Base-by-base conservation (phyloP, 768 basidiomycete genomes). In the Royoungia palumana region DNA sequence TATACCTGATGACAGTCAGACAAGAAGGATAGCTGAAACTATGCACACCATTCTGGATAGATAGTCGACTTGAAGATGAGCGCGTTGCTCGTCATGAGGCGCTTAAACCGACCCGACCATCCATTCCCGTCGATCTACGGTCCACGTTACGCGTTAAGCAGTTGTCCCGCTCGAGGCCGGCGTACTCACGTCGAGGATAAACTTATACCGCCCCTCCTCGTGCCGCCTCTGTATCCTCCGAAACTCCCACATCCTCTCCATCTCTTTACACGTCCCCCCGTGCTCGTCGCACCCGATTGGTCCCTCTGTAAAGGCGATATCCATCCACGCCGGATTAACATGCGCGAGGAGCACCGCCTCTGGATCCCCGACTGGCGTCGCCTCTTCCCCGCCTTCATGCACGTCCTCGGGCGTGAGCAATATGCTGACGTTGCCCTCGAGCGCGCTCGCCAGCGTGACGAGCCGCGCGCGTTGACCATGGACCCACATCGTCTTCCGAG, bases 11-110 rank as follows among this genome's bases (percentile, higher is more conserved):
- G 12, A 34, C 32, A 14, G 14, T 34, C 19, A 46, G 28, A 16
- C 16, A 40, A 35, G 7, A 10, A 2, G 14, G 8, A 4, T n/a
- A 22, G 14, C 5, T 4, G 13, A 9, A 25, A 12, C 5, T 22
- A 11, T 13, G n/a, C 69, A 11, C 59, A 82, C 87, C 87, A 88
- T 66, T 87, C 87, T 0, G 84, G 85, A 59, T 83, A 87, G 53
- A 87, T 76, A 0, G 85, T 87, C 32, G 81, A 72, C 59, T 87
- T 87, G 69, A 88, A 79, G 6, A 87, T 69, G 14, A 85, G 67
- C 0, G 84, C 74, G 20, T 84, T 83, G 17, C 79, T 74, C 2
- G 80, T 79, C 6, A 87, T 72, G 3, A 87, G 69, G 5, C 83
- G 70, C 50, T 83, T 82, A 63, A 87, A 88, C 5, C 83, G 74